Evolutionary conservation across 371 early-diverging fungal genomes (phyloP).

Genomic region (Syncephalastrum sp.): DNA sequence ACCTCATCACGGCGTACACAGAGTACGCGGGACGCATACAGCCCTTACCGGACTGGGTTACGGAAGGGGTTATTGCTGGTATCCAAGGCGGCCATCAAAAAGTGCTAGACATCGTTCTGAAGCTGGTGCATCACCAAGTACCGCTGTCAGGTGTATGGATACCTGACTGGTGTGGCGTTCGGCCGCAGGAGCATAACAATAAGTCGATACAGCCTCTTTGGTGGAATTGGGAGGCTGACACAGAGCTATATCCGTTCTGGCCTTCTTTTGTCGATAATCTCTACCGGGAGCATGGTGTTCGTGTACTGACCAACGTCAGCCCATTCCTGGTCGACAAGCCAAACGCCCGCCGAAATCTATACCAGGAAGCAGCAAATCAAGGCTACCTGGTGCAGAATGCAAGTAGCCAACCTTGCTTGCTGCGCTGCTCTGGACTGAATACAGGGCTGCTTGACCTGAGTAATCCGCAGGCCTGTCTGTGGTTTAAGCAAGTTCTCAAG

Average conservation of each 20-base stretch:
- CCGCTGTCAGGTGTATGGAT: slow-evolving; percentile 47
- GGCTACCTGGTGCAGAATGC: slow-evolving; percentile 31
- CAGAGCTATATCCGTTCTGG: slow-evolving; percentile 47
- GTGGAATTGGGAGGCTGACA: slow-evolving; percentile 56
- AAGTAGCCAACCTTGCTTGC: slow-evolving; percentile 9
- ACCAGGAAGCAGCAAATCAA: slow-evolving; percentile 29
- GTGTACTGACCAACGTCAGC: slow-evolving; percentile 42
- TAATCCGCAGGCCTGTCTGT: slow-evolving; percentile 37
- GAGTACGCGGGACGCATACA: slow-evolving; percentile 46
- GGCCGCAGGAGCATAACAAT: slow-evolving; percentile 24
- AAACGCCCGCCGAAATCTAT: slow-evolving; percentile 28
- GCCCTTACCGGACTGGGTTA: slow-evolving; percentile 49
- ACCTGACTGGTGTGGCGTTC: slow-evolving; percentile 52
- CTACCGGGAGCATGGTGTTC: slow-evolving; percentile 12
- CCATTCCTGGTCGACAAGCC: slow-evolving; percentile 34
- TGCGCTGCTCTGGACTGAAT: slow-evolving; percentile 20
- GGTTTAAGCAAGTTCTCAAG: slow-evolving; percentile 43
- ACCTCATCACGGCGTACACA: slow-evolving; percentile 48
- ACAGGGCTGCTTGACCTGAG: slow-evolving; percentile 44
- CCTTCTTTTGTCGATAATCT: slow-evolving; percentile 30
- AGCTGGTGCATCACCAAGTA: slow-evolving; percentile 21
- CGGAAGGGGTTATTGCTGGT: slow-evolving; percentile 43
- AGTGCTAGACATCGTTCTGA: slow-evolving; percentile 28
- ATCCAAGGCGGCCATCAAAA: slow-evolving; percentile 49
- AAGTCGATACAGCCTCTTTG: slow-evolving; percentile 15